These are phyloP conservation scores for Rasamsonia emersonii DNA, from an alignment of 2,329 filamentous ascomycete genomes.

Conservation along the genomic window DNA sequence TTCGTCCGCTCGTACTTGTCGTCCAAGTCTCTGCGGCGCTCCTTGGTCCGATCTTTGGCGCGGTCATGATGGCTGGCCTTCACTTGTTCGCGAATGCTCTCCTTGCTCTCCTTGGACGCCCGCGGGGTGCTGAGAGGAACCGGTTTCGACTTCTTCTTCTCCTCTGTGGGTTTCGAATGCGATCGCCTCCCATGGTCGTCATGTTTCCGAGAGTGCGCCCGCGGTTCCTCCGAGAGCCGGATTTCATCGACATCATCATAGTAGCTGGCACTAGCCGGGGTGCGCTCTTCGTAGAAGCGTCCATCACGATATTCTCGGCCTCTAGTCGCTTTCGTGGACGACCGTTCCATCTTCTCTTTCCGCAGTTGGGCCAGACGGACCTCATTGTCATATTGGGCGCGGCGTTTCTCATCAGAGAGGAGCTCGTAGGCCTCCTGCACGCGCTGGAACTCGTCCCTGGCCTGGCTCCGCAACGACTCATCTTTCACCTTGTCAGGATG, in stretches of 20 bases:
- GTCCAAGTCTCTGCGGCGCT: slow-evolving; percentile 31
- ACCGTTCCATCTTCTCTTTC: slow-evolving; percentile 45
- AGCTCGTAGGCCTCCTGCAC: slow-evolving; percentile 92
- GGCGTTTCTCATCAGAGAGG: slow-evolving; percentile 66
- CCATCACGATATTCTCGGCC: slow-evolving; percentile 34
- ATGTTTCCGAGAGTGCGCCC: slow-evolving; percentile 30
- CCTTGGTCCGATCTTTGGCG: slow-evolving; percentile 34
- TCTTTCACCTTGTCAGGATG: slow-evolving; percentile 89
- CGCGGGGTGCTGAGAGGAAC: slow-evolving; percentile 17
- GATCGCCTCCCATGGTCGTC: slow-evolving; percentile 27
- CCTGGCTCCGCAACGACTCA: slow-evolving; percentile 63
- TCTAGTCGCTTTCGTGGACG: slow-evolving; percentile 14
- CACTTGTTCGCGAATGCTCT: slow-evolving; percentile 21
- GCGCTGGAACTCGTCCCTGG: slow-evolving; percentile 81
- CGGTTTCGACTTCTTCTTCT: slow-evolving; percentile 30
- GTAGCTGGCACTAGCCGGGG: slow-evolving; percentile 24
- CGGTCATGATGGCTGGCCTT: slow-evolving; percentile 25
- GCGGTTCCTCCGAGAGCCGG: slow-evolving; percentile 28
- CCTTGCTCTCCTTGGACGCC: slow-evolving; percentile 26
- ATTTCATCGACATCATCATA: slow-evolving; percentile 28
- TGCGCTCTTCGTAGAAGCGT: slow-evolving; percentile 36
- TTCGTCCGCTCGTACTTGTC: slow-evolving; percentile 28
- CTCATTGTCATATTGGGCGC: slow-evolving; percentile 69
- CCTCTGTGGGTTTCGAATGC: slow-evolving; percentile 23
- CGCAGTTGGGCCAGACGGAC: slow-evolving; percentile 58